Evolutionary conservation across 2,329 filamentous ascomycete genomes (phyloP).

Genomic region (Botrytis aclada): DNA sequence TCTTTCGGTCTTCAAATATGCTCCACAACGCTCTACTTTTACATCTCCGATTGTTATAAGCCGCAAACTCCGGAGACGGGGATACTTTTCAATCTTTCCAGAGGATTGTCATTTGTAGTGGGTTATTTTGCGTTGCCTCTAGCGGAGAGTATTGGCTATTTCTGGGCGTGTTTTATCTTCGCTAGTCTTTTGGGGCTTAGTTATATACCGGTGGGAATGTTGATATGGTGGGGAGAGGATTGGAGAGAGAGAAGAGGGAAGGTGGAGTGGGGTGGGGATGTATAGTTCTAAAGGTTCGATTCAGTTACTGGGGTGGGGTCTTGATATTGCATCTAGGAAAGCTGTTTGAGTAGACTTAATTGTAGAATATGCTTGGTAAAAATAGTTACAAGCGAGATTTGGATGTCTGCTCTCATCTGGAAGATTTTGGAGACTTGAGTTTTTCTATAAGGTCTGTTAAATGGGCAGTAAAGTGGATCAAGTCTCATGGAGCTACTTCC

Average conservation of each 20-base stretch:
- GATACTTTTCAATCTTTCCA: not conserved
- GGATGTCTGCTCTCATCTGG: not conserved
- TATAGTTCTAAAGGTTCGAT: fast-evolving
- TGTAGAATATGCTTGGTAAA: not conserved
- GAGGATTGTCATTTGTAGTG: not conserved
- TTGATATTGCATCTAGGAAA: not conserved
- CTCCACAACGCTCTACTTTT: not conserved
- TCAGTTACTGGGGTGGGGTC: fast-evolving
- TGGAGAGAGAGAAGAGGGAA: not conserved
- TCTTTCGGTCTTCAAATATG: not conserved
- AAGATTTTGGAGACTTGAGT: not conserved
- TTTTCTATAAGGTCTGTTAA: fast-evolving
- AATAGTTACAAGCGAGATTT: not conserved
- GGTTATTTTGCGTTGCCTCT: not conserved
- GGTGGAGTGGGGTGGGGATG: not conserved
- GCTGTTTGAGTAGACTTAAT: not conserved
- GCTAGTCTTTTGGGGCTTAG: not conserved
- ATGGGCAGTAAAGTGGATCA: too few relatives aligned
- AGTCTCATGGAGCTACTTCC: too few relatives aligned
- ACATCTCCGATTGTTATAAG: not conserved
- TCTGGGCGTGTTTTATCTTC: not conserved
- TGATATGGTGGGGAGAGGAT: not conserved
- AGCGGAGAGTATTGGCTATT: not conserved
- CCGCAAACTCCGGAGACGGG: not conserved
- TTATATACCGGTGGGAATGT: not conserved